Percentiles rank a stretch among this genome's conserved stretches.
phyloP scores from a whole-genome alignment of 1,284 basidiomycete species.

The Pseudozyma sp. region DNA sequence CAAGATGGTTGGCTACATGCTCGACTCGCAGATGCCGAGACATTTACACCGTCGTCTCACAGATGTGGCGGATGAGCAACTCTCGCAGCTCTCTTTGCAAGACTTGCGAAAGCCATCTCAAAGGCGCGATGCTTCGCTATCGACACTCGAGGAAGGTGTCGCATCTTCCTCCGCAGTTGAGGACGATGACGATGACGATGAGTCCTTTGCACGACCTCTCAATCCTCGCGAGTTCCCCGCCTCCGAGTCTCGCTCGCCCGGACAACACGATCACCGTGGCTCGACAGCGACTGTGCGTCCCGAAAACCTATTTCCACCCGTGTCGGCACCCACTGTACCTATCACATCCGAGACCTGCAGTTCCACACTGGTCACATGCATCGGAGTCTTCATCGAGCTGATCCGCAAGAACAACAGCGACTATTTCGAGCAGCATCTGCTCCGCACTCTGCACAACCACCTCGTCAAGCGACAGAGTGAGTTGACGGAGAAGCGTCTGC shows the following conservation, averaged over 20 bases:
- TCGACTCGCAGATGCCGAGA: slow-evolving; percentile 72
- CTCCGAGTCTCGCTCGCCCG: slow-evolving; percentile 46
- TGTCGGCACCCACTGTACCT: slow-evolving; percentile 47
- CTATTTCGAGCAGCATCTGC: slow-evolving; percentile 98
- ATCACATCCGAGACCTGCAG: slow-evolving; percentile 77
- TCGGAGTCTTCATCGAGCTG: slow-evolving; percentile 91
- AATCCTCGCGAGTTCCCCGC: slow-evolving; percentile 55
- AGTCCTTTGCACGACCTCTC: slow-evolving; percentile 48
- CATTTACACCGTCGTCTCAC: slow-evolving; percentile 46
- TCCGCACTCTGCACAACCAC: slow-evolving; percentile 90
- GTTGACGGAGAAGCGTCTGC: slow-evolving; percentile 56
- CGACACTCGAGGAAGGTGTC: slow-evolving; percentile 32
- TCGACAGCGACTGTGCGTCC: slow-evolving; percentile 63
- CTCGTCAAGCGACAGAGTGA: slow-evolving; percentile 87
- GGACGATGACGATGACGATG: slow-evolving; percentile 65
- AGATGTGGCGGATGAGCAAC: slow-evolving; percentile 54
- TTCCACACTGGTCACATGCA: slow-evolving; percentile 88
- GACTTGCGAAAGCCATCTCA: slow-evolving; percentile 41
- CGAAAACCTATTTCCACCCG: slow-evolving; percentile 53
- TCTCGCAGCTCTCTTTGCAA: slow-evolving; percentile 33
- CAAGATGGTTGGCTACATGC: slow-evolving; percentile 82
- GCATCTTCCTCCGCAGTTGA: slow-evolving; percentile 56
- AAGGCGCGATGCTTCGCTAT: slow-evolving; percentile 16
- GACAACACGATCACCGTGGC: slow-evolving; percentile 50
- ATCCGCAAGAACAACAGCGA: slow-evolving; percentile 99